Percentiles rank a stretch among this genome's conserved stretches.
Conservation (phyloP, 2,329 filamentous ascomycete species). For the Claviceps digitariae region DNA sequence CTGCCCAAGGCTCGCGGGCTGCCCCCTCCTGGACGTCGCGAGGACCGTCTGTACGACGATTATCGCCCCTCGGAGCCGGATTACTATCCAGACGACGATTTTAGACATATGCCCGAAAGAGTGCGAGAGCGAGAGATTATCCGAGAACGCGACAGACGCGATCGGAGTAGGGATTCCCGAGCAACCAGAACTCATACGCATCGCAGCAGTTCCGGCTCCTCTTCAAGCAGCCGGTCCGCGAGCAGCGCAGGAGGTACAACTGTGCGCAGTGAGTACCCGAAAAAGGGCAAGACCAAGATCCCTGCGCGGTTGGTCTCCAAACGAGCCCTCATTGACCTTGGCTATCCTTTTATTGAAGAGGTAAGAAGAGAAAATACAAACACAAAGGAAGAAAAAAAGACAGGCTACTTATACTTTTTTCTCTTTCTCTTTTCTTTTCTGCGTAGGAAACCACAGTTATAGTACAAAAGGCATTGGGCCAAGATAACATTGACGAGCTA, state of each 20-base stretch:
- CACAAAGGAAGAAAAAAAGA: slow-evolving; percentile 5
- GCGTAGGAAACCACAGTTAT: slow-evolving; percentile 63
- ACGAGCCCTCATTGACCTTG: slow-evolving; percentile 67
- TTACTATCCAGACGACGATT: slow-evolving; percentile 59
- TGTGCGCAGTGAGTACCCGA: slow-evolving; percentile 52
- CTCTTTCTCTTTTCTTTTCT: neutral
- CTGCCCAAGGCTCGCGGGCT: slow-evolving; percentile 50
- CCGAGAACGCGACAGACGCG: slow-evolving; percentile 31
- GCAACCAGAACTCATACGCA: slow-evolving; percentile 25
- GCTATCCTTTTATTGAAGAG: slow-evolving; percentile 80
- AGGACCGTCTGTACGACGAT: slow-evolving; percentile 47
- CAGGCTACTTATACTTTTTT: neutral
- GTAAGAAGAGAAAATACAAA: slow-evolving; percentile 29
- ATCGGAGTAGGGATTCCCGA: slow-evolving; percentile 25
- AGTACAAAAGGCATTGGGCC: slow-evolving; percentile 71
- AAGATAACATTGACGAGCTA: slow-evolving; percentile 83
- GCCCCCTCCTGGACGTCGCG: slow-evolving; percentile 45
- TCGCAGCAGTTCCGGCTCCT: slow-evolving; percentile 30
- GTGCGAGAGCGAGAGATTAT: slow-evolving; percentile 50
- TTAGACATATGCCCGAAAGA: slow-evolving; percentile 44
- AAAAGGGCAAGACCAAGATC: slow-evolving; percentile 82
- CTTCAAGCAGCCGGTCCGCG: slow-evolving; percentile 31
- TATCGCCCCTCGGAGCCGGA: slow-evolving; percentile 55
- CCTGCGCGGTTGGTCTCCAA: slow-evolving; percentile 69
- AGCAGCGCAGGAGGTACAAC: slow-evolving; percentile 37